Base-by-base conservation (phyloP, 1,139 yeast genomes). In the Debaryomyces robertsiae region DNA sequence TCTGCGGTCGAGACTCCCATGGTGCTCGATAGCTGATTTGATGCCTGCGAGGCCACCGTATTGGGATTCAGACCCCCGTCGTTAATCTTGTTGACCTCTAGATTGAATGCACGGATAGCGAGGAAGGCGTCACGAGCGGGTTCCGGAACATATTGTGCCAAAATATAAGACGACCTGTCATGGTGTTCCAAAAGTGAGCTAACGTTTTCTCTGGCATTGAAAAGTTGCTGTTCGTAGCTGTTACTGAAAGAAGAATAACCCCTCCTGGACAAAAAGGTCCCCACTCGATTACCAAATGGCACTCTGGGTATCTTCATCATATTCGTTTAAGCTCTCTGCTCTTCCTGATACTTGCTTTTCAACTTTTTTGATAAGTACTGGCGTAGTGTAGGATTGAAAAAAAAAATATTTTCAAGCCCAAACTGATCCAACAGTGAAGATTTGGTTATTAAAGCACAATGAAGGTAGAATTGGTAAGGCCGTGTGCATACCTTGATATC, bases 101-200 rank as follows among this genome's bases (percentile, higher is more conserved):
- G 60, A 48, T 81, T 81, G 62, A 88, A 81, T 0, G 86, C 84
- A 36, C 84, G 65, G 30, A 84, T 69, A 0, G 89, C 95, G n/a
- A 83, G 48, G 49, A 75, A 84, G 1, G 84, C 76, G 53, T 83
- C 81, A 47, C 84, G 68, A 0, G 84, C 77, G 5, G 82, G 82
- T 28, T 71, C 74, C 3, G 95, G 95, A 18, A 85, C 66, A 53
- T 87, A 85, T 39, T 84, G 85, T 2, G 84, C 78, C 17, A 87
- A 65, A 9, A 87, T 60, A 46, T 77, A 77, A 1, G 93, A 79
- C 2, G 91, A 82, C 29, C 86, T 65, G 58, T 87, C 95, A 42
- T 62, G 71, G 24, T 60, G 60, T 44, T 69, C 76, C 4, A 78
- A 55, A 5, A 67, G 48, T 18, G 63, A 61, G 41, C 57, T 60